Evolutionary conservation across 306 rosid genomes (phyloP), one percentile per base, ranked within the genome.

Genomic region (Lablab purpureus): DNA sequence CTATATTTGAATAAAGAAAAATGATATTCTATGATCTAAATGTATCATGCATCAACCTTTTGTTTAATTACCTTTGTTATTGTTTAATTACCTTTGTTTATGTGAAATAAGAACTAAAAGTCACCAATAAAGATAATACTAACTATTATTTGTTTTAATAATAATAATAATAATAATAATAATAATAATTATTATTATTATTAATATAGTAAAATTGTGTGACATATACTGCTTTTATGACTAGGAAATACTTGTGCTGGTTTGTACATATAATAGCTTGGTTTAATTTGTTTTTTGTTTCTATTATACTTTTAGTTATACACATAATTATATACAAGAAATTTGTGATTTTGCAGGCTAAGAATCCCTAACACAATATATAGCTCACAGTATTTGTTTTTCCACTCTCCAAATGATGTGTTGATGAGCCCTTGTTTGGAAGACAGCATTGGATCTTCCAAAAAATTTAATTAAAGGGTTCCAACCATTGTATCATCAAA

Each of bases 261-360:
- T 15, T 19, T 50, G 65, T 32, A 49, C 68, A 54, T 40, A 50
- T 23, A 36, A 8, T 72, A 64, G 22, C 60, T 55, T 81, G 22
- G 22, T 68, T 59, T 40, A 23, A 55, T 47, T 7, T 2, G 49
- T 6, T 0, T 28, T 14, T n/a, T 10, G 0, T 60, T 58, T 14
- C 22, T n/a, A 50, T 51, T 32, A 28, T 28, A 59, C 5, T 63
- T 75, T 74, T 66, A 25, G 5, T 3, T 22, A 49, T 67, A 15
- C 5, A 17, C 23, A 62, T 6, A 63, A 65, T 72, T 71, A 28
- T 10, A 37, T 37, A 56, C 36, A 21, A 37, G 21, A 27, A 27
- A 55, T 71, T 60, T 71, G 55, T 58, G 69, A 47, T 28, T 84
- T 60, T 78, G 82, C 93, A 95, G 97, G 96, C 97, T 64, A 91